phyloP scores from a whole-genome alignment of 768 basidiomycete genomes.

The Rubroboletus pulcherrimus region DNA sequence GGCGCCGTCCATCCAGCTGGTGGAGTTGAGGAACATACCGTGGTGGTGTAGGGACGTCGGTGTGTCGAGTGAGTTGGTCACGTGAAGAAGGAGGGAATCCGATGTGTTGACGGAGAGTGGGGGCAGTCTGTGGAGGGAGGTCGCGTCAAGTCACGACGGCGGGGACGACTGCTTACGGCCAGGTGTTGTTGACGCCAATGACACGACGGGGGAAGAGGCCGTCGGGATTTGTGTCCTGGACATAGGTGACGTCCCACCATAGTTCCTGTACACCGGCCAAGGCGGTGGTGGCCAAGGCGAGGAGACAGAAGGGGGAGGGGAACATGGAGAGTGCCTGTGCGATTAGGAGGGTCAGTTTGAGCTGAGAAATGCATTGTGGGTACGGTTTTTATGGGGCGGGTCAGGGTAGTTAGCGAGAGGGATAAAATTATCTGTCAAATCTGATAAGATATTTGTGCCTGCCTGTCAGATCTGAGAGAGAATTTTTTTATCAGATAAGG shows the following conservation, averaged over 20 bases:
- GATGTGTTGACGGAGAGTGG: constrained; percentile 66
- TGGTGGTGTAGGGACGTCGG: constrained; percentile 84
- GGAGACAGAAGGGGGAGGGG: constrained; percentile 12
- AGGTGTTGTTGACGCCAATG: constrained; percentile 87
- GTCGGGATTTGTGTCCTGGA: constrained; percentile 77
- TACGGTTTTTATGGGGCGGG: not conserved
- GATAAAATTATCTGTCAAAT: not conserved
- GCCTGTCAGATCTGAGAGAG: no score
- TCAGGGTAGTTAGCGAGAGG: not conserved
- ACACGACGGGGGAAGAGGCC: constrained; percentile 72
- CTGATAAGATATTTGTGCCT: no score
- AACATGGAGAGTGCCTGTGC: not conserved
- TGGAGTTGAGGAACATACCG: constrained; percentile 90
- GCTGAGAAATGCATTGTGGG: not conserved
- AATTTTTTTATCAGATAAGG: not conserved
- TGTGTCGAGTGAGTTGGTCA: constrained; percentile 62
- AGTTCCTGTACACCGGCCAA: constrained; percentile 65
- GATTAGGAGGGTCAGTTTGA: no score
- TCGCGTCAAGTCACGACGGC: not conserved
- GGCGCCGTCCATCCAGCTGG: constrained; percentile 90
- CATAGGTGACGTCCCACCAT: constrained; percentile 93
- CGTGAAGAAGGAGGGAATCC: constrained; percentile 77
- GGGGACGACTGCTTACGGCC: constrained; percentile 66
- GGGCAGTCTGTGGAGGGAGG: constrained; percentile 59
- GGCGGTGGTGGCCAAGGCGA: constrained; percentile 32